Base-by-base conservation (phyloP, 2,329 filamentous ascomycete genomes). In the Calonectria fujianensis region DNA sequence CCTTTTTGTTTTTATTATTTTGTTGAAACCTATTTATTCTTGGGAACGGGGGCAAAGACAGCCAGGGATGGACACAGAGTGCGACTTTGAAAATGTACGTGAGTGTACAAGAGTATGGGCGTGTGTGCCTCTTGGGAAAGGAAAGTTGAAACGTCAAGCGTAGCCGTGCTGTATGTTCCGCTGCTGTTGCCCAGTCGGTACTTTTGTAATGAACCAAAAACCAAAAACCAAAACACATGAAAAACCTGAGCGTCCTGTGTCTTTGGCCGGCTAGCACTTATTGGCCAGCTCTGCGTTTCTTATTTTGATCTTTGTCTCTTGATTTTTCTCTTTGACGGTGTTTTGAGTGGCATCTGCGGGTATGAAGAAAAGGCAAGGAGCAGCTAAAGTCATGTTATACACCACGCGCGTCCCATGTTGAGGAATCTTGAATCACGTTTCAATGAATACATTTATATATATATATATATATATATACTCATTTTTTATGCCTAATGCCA, bases 201-300 rank as follows among this genome's bases (percentile, higher is more conserved):
- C 71, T 76, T 74, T 80, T 80, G 75, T 80, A 80, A 80, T 80
- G 79, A 79, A 78, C 69, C 50, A 52, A 79, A 79, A 70, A 76
- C 75, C 67, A 74, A 72, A 74, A 74, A 75, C 32, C 54, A 63
- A 52, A 75, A 66, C 69, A 75, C 63, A 75, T 72, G 59, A 67
- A 74, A 73, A 72, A 68, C 48, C n/a, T 57, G 59, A 74, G 72
- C 71, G 71, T 74, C 57, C 45, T 51, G 20, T 67, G 45, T 76
- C 24, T 80, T 59, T 75, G 57, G 57, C 57, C 27, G 37, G 24
- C 37, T 29, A 39, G 24, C 37, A 24, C 48, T 54, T 48, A 41
- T 52, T 61, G 37, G n/a, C 61, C 73, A 4, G 41, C 45, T 41
- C 63, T 66, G 8, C 7, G 13, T 16, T 41, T 13, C 29, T 57